Evolutionary conservation across 2,329 filamentous ascomycete genomes (phyloP).

Genomic region (Penicillium paneum): DNA sequence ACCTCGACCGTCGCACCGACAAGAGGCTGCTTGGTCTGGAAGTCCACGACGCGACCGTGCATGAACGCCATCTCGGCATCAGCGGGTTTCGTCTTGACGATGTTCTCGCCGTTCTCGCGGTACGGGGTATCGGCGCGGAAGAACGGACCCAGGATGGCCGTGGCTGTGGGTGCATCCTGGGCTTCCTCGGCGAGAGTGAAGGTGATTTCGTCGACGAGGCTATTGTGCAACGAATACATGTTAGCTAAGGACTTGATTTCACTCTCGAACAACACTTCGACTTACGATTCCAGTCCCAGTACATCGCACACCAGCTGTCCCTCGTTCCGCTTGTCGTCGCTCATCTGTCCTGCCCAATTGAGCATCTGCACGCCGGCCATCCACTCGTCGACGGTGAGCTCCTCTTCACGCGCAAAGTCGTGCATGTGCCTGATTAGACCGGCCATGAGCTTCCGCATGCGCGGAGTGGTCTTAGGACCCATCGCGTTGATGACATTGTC

Average conservation of each 20-base stretch:
- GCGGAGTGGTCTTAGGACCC: slow-evolving; percentile 65
- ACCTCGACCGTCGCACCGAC: slow-evolving; percentile 67
- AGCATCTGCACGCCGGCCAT: slow-evolving; percentile 56
- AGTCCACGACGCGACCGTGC: slow-evolving; percentile 60
- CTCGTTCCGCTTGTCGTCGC: slow-evolving; percentile 60
- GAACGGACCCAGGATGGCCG: slow-evolving; percentile 81
- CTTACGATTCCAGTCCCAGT: slow-evolving; percentile 57
- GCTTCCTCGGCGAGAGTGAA: slow-evolving; percentile 59
- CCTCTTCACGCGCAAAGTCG: slow-evolving; percentile 58
- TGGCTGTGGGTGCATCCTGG: slow-evolving; percentile 61
- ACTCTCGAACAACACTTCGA: not conserved
- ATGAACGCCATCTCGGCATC: slow-evolving; percentile 60
- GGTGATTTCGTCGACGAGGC: slow-evolving; percentile 76
- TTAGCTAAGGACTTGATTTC: not conserved
- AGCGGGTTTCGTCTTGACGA: slow-evolving; percentile 52
- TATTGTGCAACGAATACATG: slow-evolving; percentile 14
- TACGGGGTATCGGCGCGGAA: slow-evolving; percentile 71
- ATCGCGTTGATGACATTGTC: slow-evolving; percentile 71
- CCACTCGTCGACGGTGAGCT: slow-evolving; percentile 59
- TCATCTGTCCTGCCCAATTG: slow-evolving; percentile 63
- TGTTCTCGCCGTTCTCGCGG: slow-evolving; percentile 66
- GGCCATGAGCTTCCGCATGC: slow-evolving; percentile 61
- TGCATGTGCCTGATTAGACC: slow-evolving; percentile 56
- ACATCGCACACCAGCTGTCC: slow-evolving; percentile 59
- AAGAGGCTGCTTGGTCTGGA: slow-evolving; percentile 62